Conservation (phyloP, 1,284 basidiomycete species). For the Neonothopanus nambi region DNA sequence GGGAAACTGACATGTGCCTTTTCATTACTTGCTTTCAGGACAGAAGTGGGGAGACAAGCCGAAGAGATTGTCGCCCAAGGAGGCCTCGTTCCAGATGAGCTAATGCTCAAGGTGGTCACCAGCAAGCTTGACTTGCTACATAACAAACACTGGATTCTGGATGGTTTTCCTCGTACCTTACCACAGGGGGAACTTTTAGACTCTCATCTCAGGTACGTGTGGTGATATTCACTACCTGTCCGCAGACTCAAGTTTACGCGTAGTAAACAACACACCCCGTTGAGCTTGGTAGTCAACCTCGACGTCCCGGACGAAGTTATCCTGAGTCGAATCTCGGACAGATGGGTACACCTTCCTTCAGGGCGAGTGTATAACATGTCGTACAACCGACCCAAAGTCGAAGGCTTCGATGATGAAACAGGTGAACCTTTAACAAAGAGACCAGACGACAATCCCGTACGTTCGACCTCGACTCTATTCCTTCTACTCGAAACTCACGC, state of each 20-base stretch:
- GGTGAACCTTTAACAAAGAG: constrained; percentile 15
- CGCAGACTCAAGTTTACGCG: neutral
- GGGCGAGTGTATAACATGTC: constrained; percentile 94
- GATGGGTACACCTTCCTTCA: constrained; percentile 83
- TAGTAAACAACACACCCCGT: constrained; percentile 13
- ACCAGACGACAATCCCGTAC: constrained; percentile 14
- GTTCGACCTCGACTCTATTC: neutral
- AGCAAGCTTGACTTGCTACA: constrained; percentile 68
- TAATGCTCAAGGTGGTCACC: constrained; percentile 75
- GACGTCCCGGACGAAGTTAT: constrained; percentile 84
- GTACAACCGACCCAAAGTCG: constrained; percentile 89
- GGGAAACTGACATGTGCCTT: neutral
- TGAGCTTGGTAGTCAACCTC: constrained; percentile 77
- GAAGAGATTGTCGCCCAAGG: constrained; percentile 78
- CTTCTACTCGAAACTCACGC: neutral
- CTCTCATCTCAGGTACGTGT: constrained; percentile 60
- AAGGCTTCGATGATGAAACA: constrained; percentile 11
- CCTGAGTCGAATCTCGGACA: constrained; percentile 93
- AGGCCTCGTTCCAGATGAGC: constrained; percentile 73
- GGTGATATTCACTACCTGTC: neutral
- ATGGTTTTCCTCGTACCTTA: constrained; percentile 95
- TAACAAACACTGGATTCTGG: constrained; percentile 89
- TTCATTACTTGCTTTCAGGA: constrained; percentile 43
- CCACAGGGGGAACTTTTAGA: constrained; percentile 89
- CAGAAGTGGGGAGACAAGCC: constrained; percentile 69